A percentile compares a stretch with the other conserved stretches of the same genome.
phyloP scores from a whole-genome alignment of 176 grass and related monocot genomes.

The Panicum miliaceum region DNA sequence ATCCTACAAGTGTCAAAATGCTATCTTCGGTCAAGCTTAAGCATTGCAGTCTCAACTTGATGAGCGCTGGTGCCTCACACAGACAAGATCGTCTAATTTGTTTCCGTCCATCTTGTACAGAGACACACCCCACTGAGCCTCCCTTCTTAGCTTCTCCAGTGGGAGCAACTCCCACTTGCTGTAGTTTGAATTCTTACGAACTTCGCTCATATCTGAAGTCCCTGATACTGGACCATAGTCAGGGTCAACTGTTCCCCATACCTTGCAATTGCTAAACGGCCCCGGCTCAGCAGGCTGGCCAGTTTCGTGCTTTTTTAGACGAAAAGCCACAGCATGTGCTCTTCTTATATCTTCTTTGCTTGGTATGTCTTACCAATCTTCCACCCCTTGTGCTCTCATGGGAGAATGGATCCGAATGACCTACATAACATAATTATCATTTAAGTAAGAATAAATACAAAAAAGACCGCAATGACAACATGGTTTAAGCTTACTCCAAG shows the following conservation, averaged over 20 bases:
- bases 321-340: constrained; percentile 72
- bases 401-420: constrained; percentile 92
- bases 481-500: constrained; percentile 69
- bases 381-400: constrained; percentile 81
- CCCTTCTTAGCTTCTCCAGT: constrained; percentile 64
- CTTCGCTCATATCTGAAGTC: constrained; percentile 73
- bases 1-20: constrained; percentile 11
- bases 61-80: constrained; percentile 70
- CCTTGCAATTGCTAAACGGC: constrained; percentile 91
- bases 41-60: constrained; percentile 27
- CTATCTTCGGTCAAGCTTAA: constrained; percentile 1
- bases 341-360: constrained; percentile 72
- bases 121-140: constrained; percentile 75
- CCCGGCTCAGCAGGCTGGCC: constrained; percentile 49
- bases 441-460: neutral
- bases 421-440: constrained; percentile 44
- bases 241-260: constrained; percentile 72
- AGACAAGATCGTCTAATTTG: constrained; percentile 93
- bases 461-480: neutral
- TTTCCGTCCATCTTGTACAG: constrained; percentile 99
- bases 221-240: constrained; percentile 78
- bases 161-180: constrained; percentile 88
- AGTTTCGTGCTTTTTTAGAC: constrained; percentile 57
- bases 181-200: constrained; percentile 69
- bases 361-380: constrained; percentile 89